Base-by-base conservation (phyloP, 495 filamentous ascomycete species). In the Geoglossum glabrum region DNA sequence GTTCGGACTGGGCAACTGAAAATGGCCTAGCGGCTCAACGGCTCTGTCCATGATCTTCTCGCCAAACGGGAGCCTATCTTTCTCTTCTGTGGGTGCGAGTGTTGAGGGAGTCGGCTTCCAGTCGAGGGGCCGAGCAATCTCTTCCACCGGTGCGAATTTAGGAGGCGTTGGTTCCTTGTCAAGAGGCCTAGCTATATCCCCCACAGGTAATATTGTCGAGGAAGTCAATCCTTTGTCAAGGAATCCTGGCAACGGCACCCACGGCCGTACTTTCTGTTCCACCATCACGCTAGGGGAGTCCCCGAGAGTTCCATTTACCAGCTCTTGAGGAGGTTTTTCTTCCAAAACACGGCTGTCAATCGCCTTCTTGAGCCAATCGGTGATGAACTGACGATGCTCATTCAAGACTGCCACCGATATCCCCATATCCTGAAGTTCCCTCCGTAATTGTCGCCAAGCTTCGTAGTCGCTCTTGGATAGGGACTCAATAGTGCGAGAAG, bases 311-410 rank as follows among this genome's bases (percentile, higher is more conserved):
- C 17, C 36, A 15, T 15, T 15, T 40, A 3, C 36, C 36, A 7
- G 11, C 11, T 40, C 36, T 40, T 40, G 3, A 2, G 36, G 36
- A 40, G 10, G 11, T 15, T 62, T 47, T 45, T 63, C 60, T 25
- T 63, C 56, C 33, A 63, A 33, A 17, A 21, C 17, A 15, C 62
- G 61, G 25, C 28, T 28, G 17, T 40, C 59, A 4, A 61, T 27
- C n/a, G 61, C 62, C 13, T 64, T 54, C 54, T 61, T 43, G 34
- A 64, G 63, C 62, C 62, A 64, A 0, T 43, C 34, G 15, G 57
- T 51, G n/a, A 64, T 63, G 38, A 60, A 63, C 10, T 49, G 33
- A 19, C 54, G 46, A 19, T 64, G 57, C 51, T 64, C 58, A 13
- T 23, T 43, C n/a, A 63, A 23, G 1, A 61, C 21, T 0, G 21